Evolutionary conservation across 163 green algal species (phyloP), one percentile per base, ranked within the genome.

Genomic region (Coccomyxa subellipsoidea): DNA sequence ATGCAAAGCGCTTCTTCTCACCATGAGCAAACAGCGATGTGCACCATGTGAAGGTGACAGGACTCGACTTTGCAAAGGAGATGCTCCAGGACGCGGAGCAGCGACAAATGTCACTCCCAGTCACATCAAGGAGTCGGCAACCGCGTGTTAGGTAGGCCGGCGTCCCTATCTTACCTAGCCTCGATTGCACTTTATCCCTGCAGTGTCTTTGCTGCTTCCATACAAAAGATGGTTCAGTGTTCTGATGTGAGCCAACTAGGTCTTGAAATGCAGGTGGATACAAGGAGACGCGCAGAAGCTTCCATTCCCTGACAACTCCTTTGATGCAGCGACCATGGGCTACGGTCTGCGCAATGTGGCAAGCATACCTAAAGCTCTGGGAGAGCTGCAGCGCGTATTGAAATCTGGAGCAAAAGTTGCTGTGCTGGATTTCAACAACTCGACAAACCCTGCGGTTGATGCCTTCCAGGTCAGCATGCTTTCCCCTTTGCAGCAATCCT

Each of bases 361-460:
- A 12, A 84, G 94, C 90, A 93, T 95, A 2, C 90, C 88, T 0
- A 18, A 82, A 25, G 90, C 92, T 4, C 87, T 99, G 31, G 91
- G 97, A 78, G 87, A 91, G 77, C 47, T 89, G 76, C 54, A 87
- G 53, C 78, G 85, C 12, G 87, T 92, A 35, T 78, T 92, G 69
- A 69, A 66, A 32, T 81, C 85, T 84, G 91, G 94, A 81, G 84
- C 75, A 34, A 88, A 80, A 4, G 93, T 86, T 0, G 93, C 94
- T 25, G 90, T 99, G 39, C 89, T 99, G 38, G 96, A 99, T 89
- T 99, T 99, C 89, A 99, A 99, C 89, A 96, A 98, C 88, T 89
- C 85, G 32, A 81, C 83, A 27, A 84, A 95, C 40, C 81, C 88
- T 1, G 21, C 92, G 6, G 78, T 92, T 9, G 93, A 97, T 79